These are phyloP conservation scores for Penicillium crustosum DNA, from an alignment of 2,329 filamentous ascomycete species.

Conservation along the genomic window DNA sequence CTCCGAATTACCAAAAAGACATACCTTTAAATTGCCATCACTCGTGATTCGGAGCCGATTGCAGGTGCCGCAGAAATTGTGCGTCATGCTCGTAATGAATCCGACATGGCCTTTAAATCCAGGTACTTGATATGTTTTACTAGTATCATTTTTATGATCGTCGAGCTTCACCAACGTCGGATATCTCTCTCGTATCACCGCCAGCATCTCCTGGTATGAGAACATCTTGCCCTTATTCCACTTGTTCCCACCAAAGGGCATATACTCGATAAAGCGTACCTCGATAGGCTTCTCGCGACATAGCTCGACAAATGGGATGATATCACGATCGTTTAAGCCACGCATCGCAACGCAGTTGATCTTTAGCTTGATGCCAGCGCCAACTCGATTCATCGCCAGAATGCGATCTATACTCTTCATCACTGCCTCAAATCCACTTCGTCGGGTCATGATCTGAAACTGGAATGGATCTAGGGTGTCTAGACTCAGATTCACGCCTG, in stretches of 20 bases:
- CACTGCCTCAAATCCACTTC: constrained; percentile 88
- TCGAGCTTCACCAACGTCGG: constrained; percentile 68
- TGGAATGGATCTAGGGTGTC: constrained; percentile 95
- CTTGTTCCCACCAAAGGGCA: constrained; percentile 98
- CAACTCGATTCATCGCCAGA: constrained; percentile 78
- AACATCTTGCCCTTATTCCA: constrained; percentile 95
- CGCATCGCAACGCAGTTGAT: constrained; percentile 98
- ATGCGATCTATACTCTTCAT: constrained; percentile 86
- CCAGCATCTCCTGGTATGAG: constrained; percentile 84
- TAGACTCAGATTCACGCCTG: constrained; percentile 87
- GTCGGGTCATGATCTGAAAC: constrained; percentile 92
- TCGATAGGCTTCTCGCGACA: constrained; percentile 84
- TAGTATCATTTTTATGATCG: constrained; percentile 88
- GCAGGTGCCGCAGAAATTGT: constrained; percentile 95
- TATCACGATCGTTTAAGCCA: constrained; percentile 85
- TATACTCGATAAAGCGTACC: constrained; percentile 94
- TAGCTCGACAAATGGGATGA: constrained; percentile 85
- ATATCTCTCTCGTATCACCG: constrained; percentile 71
- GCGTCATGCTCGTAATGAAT: constrained; percentile 99
- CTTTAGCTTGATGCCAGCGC: constrained; percentile 85
- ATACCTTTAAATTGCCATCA: constrained; percentile 96
- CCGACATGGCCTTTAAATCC: constrained; percentile 86
- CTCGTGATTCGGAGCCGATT: constrained; percentile 92
- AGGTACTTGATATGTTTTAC: constrained; percentile 88
- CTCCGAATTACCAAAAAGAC: constrained; percentile 90